Evolutionary conservation across 2,329 filamentous ascomycete genomes (phyloP).

Genomic region (Fusarium concolor): DNA sequence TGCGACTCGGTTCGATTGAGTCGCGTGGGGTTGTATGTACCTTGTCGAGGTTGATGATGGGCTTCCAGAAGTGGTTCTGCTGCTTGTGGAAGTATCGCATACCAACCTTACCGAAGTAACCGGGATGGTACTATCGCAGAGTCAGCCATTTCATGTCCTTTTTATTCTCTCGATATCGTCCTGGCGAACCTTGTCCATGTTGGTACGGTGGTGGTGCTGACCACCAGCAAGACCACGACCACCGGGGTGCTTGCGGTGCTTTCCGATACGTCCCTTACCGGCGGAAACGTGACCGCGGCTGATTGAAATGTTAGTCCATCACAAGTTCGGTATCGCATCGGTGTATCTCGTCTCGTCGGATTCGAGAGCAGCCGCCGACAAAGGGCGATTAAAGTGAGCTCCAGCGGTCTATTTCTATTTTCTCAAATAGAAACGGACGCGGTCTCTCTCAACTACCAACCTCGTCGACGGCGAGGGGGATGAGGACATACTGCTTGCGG

Average conservation of each 20-base stretch:
- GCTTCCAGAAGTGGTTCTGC: conserved; percentile 97
- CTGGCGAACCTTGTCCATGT: conserved; percentile 81
- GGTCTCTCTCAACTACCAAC: conserved; percentile 39
- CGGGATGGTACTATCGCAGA: conserved; percentile 82
- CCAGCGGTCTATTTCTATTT: conserved; percentile 26
- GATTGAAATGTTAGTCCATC: conserved; percentile 49
- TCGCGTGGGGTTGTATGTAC: conserved; percentile 58
- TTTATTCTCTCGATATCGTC: conserved; percentile 51
- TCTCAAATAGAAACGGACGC: conserved; percentile 5
- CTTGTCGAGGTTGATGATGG: conserved; percentile 99
- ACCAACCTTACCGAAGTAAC: conserved; percentile 99
- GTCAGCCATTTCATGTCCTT: conserved; percentile 46
- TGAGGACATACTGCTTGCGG: conserved; percentile 77
- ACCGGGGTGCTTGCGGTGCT: conserved; percentile 94
- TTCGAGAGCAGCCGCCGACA: conserved; percentile 32
- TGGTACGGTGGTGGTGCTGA: conserved; percentile 83
- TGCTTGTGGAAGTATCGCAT: conserved; percentile 98
- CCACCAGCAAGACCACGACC: conserved; percentile 94
- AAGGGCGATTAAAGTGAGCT: conserved; percentile 37
- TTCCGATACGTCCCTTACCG: conserved; percentile 98
- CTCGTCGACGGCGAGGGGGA: conserved; percentile 38
- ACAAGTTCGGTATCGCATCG: conserved; percentile 17
- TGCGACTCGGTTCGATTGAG: background rate
- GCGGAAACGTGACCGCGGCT: conserved; percentile 98
- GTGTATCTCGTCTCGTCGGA: conserved; percentile 3